Evolutionary conservation across 768 basidiomycete species (phyloP), one percentile per base, ranked within the genome.

Genomic region (Sarcodon sp.): DNA sequence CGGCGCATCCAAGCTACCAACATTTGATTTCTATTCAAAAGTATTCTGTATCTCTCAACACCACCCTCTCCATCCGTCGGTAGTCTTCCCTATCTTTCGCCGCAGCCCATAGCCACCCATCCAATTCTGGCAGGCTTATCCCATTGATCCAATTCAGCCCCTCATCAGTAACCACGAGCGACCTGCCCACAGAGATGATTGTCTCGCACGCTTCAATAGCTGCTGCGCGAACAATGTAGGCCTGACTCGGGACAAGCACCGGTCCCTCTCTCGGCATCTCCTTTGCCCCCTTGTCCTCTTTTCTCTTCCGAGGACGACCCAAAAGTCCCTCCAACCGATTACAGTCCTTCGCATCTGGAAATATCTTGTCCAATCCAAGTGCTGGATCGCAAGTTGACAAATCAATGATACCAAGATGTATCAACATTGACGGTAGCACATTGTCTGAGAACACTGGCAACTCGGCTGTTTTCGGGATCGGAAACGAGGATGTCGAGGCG

Each of bases 81-180:
- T 87, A 88, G 61, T 87, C 87, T 32, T 64, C 54, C 53, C 85
- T 68, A 54, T 87, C 86, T 59, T 91, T 89, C 35, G 84, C 85
- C 4, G 86, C 74, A 33, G 77, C 70, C 84, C 87, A 87, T n/a
- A 90, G 61, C 85, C 86, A 91, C 56, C 73, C 74, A 57, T 89
- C 82, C 50, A 89, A 51, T 41, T 76, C 70, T 4, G 80, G 77
- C 27, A 78, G 64, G 0, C 68, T 76, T 34, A 91, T 67, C 3
- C 67, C 63, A 47, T 65, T 72, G 53, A 85, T 55, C 80, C 80
- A 82, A 18, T 59, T 56, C 15, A 67, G 53, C 34, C 59, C 66
- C 33, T 55, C 56, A 4, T 51, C 57, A 12, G 48, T 47, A 6
- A 47, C 46, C 57, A 63, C 59, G 18, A 71, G 51, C 21, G 61